These are phyloP conservation scores for Ophiobolus disseminans DNA, from an alignment of 2,329 filamentous ascomycete species.

Conservation along the genomic window DNA sequence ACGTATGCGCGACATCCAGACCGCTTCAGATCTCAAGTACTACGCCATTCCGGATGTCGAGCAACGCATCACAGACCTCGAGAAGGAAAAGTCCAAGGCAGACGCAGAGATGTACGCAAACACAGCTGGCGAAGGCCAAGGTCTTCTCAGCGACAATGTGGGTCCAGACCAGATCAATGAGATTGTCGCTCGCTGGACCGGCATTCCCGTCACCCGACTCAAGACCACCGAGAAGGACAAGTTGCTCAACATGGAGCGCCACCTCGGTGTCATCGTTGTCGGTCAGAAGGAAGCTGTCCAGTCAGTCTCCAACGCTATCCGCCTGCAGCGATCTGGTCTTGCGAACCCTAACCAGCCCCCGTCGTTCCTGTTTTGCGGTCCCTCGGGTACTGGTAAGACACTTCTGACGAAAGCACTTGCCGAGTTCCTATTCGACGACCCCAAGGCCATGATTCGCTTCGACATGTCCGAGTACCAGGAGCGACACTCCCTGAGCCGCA, in stretches of 20 bases:
- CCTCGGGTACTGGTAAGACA: slow-evolving; percentile 97
- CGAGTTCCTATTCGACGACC: slow-evolving; percentile 96
- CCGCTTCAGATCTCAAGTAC: slow-evolving; percentile 93
- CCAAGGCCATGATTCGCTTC: slow-evolving; percentile 97
- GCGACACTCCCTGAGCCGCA: slow-evolving; percentile 89
- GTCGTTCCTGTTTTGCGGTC: slow-evolving; percentile 98
- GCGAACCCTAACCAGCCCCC: slow-evolving; percentile 96
- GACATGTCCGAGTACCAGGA: slow-evolving; percentile 99
- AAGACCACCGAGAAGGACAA: slow-evolving; percentile 98
- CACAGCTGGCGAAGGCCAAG: slow-evolving; percentile 63
- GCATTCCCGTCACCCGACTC: slow-evolving; percentile 92
- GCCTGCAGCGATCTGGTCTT: slow-evolving; percentile 91
- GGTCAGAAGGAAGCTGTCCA: slow-evolving; percentile 93
- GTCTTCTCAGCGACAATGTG: slow-evolving; percentile 90
- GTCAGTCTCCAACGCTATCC: slow-evolving; percentile 94
- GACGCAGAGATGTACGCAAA: slow-evolving; percentile 70
- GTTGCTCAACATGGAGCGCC: slow-evolving; percentile 94
- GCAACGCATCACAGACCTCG: slow-evolving; percentile 77
- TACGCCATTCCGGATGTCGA: slow-evolving; percentile 96
- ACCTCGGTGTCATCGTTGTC: slow-evolving; percentile 82
- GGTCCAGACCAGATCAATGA: slow-evolving; percentile 99
- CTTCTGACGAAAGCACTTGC: slow-evolving; percentile 95
- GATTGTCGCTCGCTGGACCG: slow-evolving; percentile 97
- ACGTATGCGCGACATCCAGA: slow-evolving; percentile 81
- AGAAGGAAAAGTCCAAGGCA: slow-evolving; percentile 78